Conservation (phyloP, 2,329 filamentous ascomycete species). For the Westerdykella sp. region DNA sequence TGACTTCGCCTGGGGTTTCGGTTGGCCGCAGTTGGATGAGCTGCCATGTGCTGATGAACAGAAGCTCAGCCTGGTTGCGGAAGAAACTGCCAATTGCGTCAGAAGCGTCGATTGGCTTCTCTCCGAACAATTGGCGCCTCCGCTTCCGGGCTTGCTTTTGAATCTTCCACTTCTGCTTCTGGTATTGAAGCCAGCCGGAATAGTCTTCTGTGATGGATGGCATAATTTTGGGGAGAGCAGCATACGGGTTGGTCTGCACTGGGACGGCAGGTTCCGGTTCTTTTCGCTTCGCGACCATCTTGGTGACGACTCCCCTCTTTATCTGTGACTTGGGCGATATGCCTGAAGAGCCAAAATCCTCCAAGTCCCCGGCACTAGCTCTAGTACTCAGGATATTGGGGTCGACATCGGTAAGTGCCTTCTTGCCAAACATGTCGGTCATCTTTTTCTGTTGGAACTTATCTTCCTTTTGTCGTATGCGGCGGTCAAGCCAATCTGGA, state of each 20-base stretch:
- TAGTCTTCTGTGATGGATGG: conserved; percentile 84
- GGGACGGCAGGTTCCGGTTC: conserved; percentile 41
- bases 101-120: conserved; percentile 58
- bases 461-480: conserved; percentile 93
- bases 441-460: conserved; percentile 98
- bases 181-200: conserved; percentile 78
- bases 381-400: conserved; percentile 56
- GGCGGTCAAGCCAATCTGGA: conserved; percentile 90
- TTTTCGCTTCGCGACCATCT: conserved; percentile 46
- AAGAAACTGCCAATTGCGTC: conserved; percentile 67
- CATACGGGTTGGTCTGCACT: conserved; percentile 69
- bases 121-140: conserved; percentile 86
- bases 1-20: conserved; percentile 77
- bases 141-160: conserved; percentile 85
- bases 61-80: conserved; percentile 82
- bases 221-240: conserved; percentile 74
- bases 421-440: conserved; percentile 79
- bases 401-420: conserved; percentile 65
- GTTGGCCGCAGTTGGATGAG: conserved; percentile 79
- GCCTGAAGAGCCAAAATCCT: conserved; percentile 70
- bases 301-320: conserved; percentile 39
- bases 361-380: conserved; percentile 57
- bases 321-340: conserved; percentile 36
- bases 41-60: conserved; percentile 93
- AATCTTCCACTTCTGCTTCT: conserved; percentile 98